Percentiles rank a stretch among this genome's conserved stretches.
Conservation (phyloP, 257 asterid genomes). For the Penstemon barbatus region DNA sequence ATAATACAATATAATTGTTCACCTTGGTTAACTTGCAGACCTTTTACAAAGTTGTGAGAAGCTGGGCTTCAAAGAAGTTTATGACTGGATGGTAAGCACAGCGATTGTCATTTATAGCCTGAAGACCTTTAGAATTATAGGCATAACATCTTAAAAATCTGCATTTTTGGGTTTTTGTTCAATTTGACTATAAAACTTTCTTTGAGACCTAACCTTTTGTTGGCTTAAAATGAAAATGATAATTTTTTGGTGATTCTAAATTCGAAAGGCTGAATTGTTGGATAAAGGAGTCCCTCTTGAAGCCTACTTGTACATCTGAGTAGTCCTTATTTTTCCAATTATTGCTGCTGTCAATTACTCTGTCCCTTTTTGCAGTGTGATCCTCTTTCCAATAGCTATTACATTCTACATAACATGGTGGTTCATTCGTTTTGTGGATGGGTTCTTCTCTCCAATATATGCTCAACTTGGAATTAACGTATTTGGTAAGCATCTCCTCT, state of each 20-base stretch:
- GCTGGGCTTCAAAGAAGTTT: conserved; percentile 98
- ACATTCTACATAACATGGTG: conserved; percentile 81
- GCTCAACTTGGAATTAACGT: conserved; percentile 63
- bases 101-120: conserved; percentile 15
- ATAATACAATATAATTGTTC: conserved; percentile 19
- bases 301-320: conserved; percentile 18
- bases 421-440: conserved; percentile 79
- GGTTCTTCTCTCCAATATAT: conserved; percentile 76
- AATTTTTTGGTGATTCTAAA: conserved; percentile 10
- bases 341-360: conserved; percentile 21
- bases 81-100: conserved; percentile 92
- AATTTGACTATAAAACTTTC: conserved; percentile 6
- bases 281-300: background rate
- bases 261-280: background rate
- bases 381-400: conserved; percentile 67
- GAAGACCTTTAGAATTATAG: conserved; percentile 2
- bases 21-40: conserved; percentile 57
- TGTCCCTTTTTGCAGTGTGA: conserved; percentile 56
- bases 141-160: conserved; percentile 12
- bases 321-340: conserved; percentile 4
- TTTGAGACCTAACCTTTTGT: conserved; percentile 9
- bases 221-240: conserved; percentile 6
- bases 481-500: conserved; percentile 54
- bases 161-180: conserved; percentile 7
- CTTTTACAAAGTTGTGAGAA: conserved; percentile 84